These are phyloP conservation scores for Metschnikowia koreensis DNA, from an alignment of 805 yeast species.

Conservation along the genomic window DNA sequence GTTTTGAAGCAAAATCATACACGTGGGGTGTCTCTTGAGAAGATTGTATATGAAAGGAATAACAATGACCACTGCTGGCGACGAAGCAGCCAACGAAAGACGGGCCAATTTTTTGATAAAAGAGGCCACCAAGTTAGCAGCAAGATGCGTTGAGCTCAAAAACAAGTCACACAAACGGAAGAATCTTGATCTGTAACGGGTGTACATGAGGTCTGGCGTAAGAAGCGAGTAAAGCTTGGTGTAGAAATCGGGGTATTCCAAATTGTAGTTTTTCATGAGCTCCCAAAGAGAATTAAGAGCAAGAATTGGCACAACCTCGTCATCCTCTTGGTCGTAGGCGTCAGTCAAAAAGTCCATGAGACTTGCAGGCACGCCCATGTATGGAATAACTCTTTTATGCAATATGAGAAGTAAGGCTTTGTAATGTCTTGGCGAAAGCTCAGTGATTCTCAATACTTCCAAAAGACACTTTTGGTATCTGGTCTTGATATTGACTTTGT, in stretches of 20 bases:
- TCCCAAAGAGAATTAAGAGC: slow-evolving; percentile 87
- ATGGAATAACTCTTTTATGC: slow-evolving; percentile 84
- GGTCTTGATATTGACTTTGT: slow-evolving; percentile 50
- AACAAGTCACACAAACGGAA: slow-evolving; percentile 84
- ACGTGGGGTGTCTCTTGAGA: slow-evolving; percentile 87
- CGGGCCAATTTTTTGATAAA: slow-evolving; percentile 82
- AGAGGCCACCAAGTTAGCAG: slow-evolving; percentile 81
- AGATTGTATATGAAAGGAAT: slow-evolving; percentile 91
- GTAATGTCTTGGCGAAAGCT: slow-evolving; percentile 54
- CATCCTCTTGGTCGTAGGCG: slow-evolving; percentile 56
- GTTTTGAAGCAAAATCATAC: slow-evolving; percentile 84
- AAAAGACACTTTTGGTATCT: slow-evolving; percentile 73
- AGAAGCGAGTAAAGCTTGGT: slow-evolving; percentile 76
- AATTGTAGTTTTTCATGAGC: slow-evolving; percentile 73
- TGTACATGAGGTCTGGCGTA: slow-evolving; percentile 71
- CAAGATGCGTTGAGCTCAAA: slow-evolving; percentile 81
- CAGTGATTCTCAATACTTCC: slow-evolving; percentile 47
- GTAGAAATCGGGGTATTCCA: slow-evolving; percentile 91
- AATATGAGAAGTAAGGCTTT: slow-evolving; percentile 65
- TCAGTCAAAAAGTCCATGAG: slow-evolving; percentile 94
- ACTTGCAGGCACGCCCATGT: slow-evolving; percentile 71
- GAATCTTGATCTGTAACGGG: slow-evolving; percentile 81
- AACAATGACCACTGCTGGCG: slow-evolving; percentile 82
- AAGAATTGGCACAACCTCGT: slow-evolving; percentile 60
- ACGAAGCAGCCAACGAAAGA: slow-evolving; percentile 72